Conservation (phyloP, 164 flowering plant species). For the Berberis vulgaris region DNA sequence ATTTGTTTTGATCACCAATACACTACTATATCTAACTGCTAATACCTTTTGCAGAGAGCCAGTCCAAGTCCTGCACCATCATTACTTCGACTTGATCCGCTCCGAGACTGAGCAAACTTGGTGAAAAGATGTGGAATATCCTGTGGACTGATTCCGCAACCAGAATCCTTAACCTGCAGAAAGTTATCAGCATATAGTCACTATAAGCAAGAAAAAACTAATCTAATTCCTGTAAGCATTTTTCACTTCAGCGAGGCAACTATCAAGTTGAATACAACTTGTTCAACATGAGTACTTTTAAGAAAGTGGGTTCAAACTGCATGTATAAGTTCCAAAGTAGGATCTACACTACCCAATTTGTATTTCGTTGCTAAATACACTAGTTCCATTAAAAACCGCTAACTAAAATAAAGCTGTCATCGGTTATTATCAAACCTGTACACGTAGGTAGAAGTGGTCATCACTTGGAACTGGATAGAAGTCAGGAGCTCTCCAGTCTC, state of each 20-base stretch:
- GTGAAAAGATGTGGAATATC: conserved; percentile 48
- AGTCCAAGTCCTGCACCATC: conserved; percentile 54
- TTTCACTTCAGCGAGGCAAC: no score
- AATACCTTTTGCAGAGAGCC: conserved; percentile 57
- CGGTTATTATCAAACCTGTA: conserved; percentile 38
- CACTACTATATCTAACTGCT: background rate
- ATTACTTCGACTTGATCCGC: conserved; percentile 25
- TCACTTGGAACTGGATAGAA: conserved; percentile 37
- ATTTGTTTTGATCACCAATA: no score
- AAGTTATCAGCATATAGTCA: background rate
- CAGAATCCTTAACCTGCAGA: conserved; percentile 62
- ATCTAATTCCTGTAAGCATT: no score
- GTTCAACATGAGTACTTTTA: no score
- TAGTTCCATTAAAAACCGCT: no score
- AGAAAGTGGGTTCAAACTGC: no score
- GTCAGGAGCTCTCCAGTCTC: conserved; percentile 47
- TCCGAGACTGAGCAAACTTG: conserved; percentile 33
- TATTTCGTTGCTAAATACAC: no score
- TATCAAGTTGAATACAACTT: no score
- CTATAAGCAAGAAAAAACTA: background rate
- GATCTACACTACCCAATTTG: no score
- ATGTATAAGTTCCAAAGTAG: no score
- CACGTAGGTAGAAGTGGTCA: conserved; percentile 45
- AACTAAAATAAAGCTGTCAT: background rate
- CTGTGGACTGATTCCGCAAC: conserved; percentile 51